phyloP scores from a whole-genome alignment of 805 yeast species.

The Candida schatavii region DNA sequence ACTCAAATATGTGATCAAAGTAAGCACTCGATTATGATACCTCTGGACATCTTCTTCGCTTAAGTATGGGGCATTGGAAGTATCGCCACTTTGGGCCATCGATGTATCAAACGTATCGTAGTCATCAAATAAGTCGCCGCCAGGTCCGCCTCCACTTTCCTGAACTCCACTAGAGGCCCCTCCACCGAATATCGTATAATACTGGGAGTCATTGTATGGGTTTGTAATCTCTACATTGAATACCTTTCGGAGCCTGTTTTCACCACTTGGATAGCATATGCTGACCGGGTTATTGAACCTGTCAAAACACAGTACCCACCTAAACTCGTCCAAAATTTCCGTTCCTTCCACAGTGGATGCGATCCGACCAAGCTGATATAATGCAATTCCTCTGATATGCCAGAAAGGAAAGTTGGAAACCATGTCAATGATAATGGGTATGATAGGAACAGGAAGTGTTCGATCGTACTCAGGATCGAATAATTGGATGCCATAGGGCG shows the following conservation, averaged over 20 bases:
- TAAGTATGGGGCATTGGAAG: conserved; percentile 1
- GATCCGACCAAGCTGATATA: conserved; percentile 72
- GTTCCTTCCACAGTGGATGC: conserved; percentile 74
- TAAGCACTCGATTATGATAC: conserved; percentile 14
- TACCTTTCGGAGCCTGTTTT: conserved; percentile 5
- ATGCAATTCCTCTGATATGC: conserved; percentile 73
- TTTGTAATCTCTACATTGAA: conserved; percentile 19
- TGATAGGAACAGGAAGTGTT: conserved; percentile 22
- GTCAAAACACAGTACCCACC: conserved; percentile 50
- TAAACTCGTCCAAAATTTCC: conserved; percentile 77
- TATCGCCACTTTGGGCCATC: neutral
- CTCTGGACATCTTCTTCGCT: conserved; percentile 5
- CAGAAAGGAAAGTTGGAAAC: conserved; percentile 38
- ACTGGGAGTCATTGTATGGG: conserved; percentile 24
- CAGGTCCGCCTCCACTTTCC: neutral
- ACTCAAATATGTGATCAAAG: conserved; percentile 51
- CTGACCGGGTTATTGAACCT: conserved; percentile 15
- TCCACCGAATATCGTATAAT: conserved; percentile 23
- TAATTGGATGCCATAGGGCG: conserved; percentile 60
- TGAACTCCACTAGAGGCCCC: neutral
- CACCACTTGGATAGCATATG: conserved; percentile 18
- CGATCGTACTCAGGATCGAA: conserved; percentile 30
- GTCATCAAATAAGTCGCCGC: neutral
- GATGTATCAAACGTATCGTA: conserved; percentile 4
- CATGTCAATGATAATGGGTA: conserved; percentile 45